Base-by-base conservation (phyloP, 768 basidiomycete species). In the Rhizopogon salebrosus region DNA sequence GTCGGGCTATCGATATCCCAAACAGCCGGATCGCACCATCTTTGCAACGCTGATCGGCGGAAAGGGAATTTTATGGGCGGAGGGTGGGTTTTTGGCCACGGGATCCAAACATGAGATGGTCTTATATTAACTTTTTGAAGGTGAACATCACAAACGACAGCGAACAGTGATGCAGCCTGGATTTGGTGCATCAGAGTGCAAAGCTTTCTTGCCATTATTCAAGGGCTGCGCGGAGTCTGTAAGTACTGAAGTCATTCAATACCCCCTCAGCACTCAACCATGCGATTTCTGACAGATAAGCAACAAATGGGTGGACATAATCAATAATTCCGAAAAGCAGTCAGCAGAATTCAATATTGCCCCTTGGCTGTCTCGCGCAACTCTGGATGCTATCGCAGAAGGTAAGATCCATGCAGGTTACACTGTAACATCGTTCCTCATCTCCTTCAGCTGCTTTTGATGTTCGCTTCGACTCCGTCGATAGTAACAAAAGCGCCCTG, bases 71-170 rank as follows among this genome's bases (percentile, higher is more conserved):
- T 18, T 61, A 5, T 76, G 71, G 70, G 72, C 75, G 3, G 70
- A 75, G 2, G 75, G 75, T 77, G 48, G 23, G 63, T 53, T 9
- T 37, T 31, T 6, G 1, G 1, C 26, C 18, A 31, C 71, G 70
- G 16, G 20, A 42, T 35, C 39, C 11, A 24, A 45, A 37, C 38
- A 24, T 18, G 10, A 3, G 27, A 43, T 43, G 26, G 13, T 43
- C 10, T 43, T 9, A 10, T 18, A 4, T 27, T 26, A 7, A 67
- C 5, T 22, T 36, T n/a, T n/a, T n/a, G n/a, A n/a, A n/a, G n/a
- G n/a, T n/a, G n/a, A n/a, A n/a, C n/a, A n/a, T 31, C 82, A 83
- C 54, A 78, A 69, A 59, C 72, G 82, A 41, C 80, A 83, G 51
- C 66, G 79, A 53, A 80, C 72, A 55, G 70, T 80, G 20, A 75